Base-by-base conservation (phyloP, 2,329 filamentous ascomycete genomes). In the Aspergillus udagawae region DNA sequence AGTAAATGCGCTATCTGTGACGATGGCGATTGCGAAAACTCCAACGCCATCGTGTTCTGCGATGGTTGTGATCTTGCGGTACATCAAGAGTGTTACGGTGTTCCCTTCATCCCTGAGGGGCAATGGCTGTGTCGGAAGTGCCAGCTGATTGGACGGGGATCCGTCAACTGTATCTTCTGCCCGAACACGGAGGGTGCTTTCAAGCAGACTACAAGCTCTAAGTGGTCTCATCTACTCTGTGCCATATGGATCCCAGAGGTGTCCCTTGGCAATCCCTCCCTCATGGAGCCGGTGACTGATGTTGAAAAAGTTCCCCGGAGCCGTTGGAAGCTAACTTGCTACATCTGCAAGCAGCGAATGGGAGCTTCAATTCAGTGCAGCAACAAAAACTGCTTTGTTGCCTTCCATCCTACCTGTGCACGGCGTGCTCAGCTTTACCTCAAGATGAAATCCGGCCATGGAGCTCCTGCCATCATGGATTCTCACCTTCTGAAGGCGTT, bases 181-280 rank as follows among this genome's bases (percentile, higher is more conserved):
- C 94, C 94, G 1, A 97, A 97, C 71, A 94, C 90, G 1, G 94
- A 97, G 67, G 94, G 94, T 14, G 94, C 94, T 3, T 99, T 99
- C 80, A 99, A 99, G 74, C 94, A 97, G 75, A 97, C 94, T 1
- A 97, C 92, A 63, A 90, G 91, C 2, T 92, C 92, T 2, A 94
- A 96, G 76, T 99, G 94, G 94, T 91, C 93, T 27, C 94, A 99
- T 81, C 78, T 99, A 10, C 84, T 99, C 8, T 99, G 94, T 71
- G 91, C 94, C 32, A 94, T 97, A 79, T 99, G 94, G 94, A 97
- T 99, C 67, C 94, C 94, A 0, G 94, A 99, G 76, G 91, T 97
- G 6, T 93, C 91, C 3, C 85, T 99, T 51, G 94, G 92, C 14
- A 99, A 99, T 69, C 89, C 91, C 60, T 96, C 92, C 7, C 94